Percentiles rank a stretch among this genome's conserved stretches.
phyloP scores from a whole-genome alignment of 2,329 filamentous ascomycete genomes.

The Hypoxylon sp. region DNA sequence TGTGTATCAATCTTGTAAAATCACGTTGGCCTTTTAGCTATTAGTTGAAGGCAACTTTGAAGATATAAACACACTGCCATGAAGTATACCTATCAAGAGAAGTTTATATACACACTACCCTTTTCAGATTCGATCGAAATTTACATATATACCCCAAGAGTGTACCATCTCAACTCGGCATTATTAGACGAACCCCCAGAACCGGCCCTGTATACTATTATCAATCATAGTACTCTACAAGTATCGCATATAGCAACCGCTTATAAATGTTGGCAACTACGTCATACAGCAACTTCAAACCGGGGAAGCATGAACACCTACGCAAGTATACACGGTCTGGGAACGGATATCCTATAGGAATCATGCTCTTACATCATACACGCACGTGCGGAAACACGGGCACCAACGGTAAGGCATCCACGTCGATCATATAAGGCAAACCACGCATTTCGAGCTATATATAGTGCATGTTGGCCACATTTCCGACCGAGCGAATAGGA shows the following conservation, averaged over 20 bases:
- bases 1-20: not conserved
- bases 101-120: not conserved
- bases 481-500: slow-evolving; percentile 13
- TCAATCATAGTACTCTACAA: not conserved
- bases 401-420: slow-evolving; percentile 27
- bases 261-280: not conserved
- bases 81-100: not conserved
- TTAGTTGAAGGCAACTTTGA: not conserved
- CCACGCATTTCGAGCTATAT: slow-evolving; percentile 30
- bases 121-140: not conserved
- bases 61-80: not conserved
- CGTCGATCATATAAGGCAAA: slow-evolving; percentile 23
- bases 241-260: not conserved
- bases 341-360: slow-evolving; percentile 29
- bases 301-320: slow-evolving; percentile 28
- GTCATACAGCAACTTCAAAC: slow-evolving; percentile 26
- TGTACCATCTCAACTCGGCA: not conserved
- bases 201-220: not conserved
- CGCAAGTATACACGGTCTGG: slow-evolving; percentile 3
- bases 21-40: not conserved
- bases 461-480: slow-evolving; percentile 14
- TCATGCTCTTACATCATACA: slow-evolving; percentile 34
- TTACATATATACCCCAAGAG: not conserved
- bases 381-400: slow-evolving; percentile 30
- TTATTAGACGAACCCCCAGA: not conserved